Base-by-base conservation (phyloP, 352 stramenopile genomes). In the Pythium coloratum region DNA sequence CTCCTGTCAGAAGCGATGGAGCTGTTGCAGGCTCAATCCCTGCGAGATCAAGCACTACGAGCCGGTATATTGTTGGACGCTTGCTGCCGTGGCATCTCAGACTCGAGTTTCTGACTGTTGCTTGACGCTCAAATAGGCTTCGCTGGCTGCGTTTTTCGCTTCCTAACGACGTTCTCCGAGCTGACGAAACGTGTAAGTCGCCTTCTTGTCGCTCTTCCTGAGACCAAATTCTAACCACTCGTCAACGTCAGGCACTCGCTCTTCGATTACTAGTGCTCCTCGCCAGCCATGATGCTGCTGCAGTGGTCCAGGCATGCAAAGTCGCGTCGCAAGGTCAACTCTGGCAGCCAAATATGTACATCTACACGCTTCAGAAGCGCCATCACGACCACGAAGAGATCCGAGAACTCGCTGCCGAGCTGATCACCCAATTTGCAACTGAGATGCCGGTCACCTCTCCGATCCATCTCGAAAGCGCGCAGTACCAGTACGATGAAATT, bases 261-360 rank as follows among this genome's bases (percentile, higher is more conserved):
- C 73, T 93, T 26, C 70, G 74, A 16, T 61, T 92, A 0, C 65
- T 94, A 12, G 64, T 94, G 50, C 55, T 82, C 13, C 75, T 94
- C 2, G 80, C 83, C 24, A 62, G 84, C 42, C 72, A 84, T 16
- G 71, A 94, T 47, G 73, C 75, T 8, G 62, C 72, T 12, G 75
- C 78, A 14, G 78, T 86, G 13, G 78, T 88, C 8, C 64, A 75
- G 2, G 71, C 83, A 0, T 90, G 81, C 64, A 78, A 88, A 71
- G 53, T 91, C 59, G 85, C 83, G 28, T 76, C 76, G 2, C 83
- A 91, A 61, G 85, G 85, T 2, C 83, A 89, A 33, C 65, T 82
- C 14, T 92, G 84, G 80, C 77, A 90, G 66, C 85, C 85, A 36
- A 88, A 90, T 58, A 91, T 92, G 78, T 94, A 91, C 55, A 81